Conservation (phyloP, 208 protist species). For the Naegleria lovaniensis region DNA sequence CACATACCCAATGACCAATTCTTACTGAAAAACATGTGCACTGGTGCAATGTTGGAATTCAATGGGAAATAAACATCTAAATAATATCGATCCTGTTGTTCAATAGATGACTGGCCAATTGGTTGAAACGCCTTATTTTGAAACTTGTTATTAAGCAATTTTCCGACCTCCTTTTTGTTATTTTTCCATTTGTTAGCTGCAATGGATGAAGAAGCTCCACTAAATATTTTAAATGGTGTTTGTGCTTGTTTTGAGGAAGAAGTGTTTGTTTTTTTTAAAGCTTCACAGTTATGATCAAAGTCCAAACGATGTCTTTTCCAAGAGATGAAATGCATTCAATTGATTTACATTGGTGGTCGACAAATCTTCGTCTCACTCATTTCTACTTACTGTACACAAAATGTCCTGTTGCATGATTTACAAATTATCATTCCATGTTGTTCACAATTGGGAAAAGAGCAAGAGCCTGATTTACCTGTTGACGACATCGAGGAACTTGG, state of each 20-base stretch:
- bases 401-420: background rate
- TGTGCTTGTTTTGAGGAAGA: no score
- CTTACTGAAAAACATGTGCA: conserved; percentile 24
- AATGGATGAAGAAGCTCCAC: background rate
- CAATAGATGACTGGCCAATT: background rate
- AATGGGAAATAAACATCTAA: conserved; percentile 29
- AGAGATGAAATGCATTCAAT: background rate
- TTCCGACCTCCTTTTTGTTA: background rate
- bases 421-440: background rate
- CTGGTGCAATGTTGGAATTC: background rate
- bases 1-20: background rate
- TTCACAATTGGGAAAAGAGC: background rate
- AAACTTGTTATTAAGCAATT: background rate
- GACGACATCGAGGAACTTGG: background rate
- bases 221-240: background rate
- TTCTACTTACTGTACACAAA: conserved; percentile 9
- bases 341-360: no score
- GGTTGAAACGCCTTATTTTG: background rate
- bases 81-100: background rate
- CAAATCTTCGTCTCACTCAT: background rate
- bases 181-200: background rate
- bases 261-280: background rate
- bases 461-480: background rate
- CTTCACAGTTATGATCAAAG: conserved; percentile 10
- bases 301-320: background rate